Evolutionary conservation across 2,329 filamentous ascomycete genomes (phyloP).

Genomic region (Exophiala dermatitidis): DNA sequence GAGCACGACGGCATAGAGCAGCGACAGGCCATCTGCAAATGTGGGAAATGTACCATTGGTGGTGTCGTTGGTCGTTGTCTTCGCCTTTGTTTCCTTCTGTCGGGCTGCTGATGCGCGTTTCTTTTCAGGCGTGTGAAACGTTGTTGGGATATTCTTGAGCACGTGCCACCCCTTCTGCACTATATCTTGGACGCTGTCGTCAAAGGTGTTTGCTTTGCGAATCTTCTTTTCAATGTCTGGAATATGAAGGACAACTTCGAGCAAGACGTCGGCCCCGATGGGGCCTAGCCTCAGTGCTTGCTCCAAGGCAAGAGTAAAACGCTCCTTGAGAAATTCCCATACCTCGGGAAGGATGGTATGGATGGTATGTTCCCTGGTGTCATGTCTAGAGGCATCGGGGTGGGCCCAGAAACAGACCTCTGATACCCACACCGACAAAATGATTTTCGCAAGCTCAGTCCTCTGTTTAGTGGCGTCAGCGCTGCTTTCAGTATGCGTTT

Average conservation of each 20-base stretch:
- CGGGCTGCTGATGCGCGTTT: background rate
- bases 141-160: constrained; percentile 28
- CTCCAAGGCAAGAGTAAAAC: constrained; percentile 15
- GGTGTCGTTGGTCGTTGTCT: constrained; percentile 29
- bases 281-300: constrained; percentile 16
- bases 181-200: constrained; percentile 12
- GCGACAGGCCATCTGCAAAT: constrained; percentile 58
- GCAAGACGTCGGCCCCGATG: constrained; percentile 4
- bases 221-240: constrained; percentile 1
- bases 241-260: constrained; percentile 3
- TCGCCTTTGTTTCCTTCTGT: constrained; percentile 8
- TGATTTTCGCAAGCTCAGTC: background rate
- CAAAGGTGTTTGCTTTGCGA: constrained; percentile 8
- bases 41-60: constrained; percentile 33
- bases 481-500: background rate
- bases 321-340: constrained; percentile 13
- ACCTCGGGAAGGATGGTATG: constrained; percentile 1
- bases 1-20: constrained; percentile 77
- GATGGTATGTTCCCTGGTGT: background rate
- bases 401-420: constrained; percentile 4
- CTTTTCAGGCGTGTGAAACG: constrained; percentile 35
- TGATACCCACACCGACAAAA: constrained; percentile 2
- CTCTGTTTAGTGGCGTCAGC: background rate
- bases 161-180: constrained; percentile 39
- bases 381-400: background rate